Evolutionary conservation across 1,139 yeast genomes (phyloP).

Genomic region (Sugiyamaella xylanicola): DNA sequence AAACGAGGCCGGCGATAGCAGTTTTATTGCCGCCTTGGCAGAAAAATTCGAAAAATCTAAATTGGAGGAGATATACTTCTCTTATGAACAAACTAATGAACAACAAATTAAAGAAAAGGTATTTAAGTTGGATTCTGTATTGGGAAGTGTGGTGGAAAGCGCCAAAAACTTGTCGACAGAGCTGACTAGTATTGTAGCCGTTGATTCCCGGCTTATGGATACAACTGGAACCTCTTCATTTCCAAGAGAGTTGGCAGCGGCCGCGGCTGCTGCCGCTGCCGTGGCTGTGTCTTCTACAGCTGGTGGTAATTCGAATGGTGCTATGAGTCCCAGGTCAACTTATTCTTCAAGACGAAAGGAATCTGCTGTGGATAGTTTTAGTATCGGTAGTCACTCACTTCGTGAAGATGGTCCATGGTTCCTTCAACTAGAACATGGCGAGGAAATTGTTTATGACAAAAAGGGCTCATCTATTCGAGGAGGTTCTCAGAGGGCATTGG

Average conservation of each 20-base stretch:
- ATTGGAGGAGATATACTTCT: slow-evolving; percentile 27
- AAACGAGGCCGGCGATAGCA: slow-evolving; percentile 61
- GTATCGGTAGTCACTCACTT: slow-evolving; percentile 26
- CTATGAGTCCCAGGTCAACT: slow-evolving; percentile 16
- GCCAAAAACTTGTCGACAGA: slow-evolving; percentile 17
- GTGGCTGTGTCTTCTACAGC: slow-evolving; percentile 3
- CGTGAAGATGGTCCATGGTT: slow-evolving; percentile 64
- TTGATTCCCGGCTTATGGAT: slow-evolving; percentile 18
- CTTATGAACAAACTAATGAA: slow-evolving; percentile 26
- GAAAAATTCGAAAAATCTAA: slow-evolving; percentile 29
- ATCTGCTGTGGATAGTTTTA: slow-evolving; percentile 26
- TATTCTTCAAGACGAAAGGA: slow-evolving; percentile 19
- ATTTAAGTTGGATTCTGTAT: slow-evolving; percentile 19
- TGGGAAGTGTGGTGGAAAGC: slow-evolving; percentile 18
- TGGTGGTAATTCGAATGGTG: neutral
- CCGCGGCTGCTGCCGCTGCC: slow-evolving; percentile 15
- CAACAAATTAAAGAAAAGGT: slow-evolving; percentile 24
- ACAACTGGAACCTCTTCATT: slow-evolving; percentile 14
- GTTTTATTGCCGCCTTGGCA: slow-evolving; percentile 31
- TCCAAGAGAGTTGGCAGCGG: slow-evolving; percentile 15
- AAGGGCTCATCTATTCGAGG: slow-evolving; percentile 77
- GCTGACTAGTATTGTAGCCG: slow-evolving; percentile 13
- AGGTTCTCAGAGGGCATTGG: slow-evolving; percentile 78
- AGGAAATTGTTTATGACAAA: slow-evolving; percentile 68
- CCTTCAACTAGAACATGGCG: slow-evolving; percentile 75